Conservation (phyloP, 768 basidiomycete species). For the Termitomyces sp. region DNA sequence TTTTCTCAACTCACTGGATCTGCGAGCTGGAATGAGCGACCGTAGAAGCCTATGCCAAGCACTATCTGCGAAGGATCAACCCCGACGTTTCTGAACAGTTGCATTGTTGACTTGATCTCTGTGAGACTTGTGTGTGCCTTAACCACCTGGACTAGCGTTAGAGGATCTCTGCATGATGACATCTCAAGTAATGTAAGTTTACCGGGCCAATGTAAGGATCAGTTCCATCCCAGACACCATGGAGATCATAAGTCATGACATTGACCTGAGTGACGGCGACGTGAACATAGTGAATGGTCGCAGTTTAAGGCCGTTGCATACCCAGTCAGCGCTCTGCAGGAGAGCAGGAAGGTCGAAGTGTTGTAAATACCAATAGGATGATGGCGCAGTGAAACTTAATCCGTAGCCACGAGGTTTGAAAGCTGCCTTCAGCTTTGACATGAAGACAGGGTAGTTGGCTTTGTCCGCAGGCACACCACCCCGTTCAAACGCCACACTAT, state of each 20-base stretch:
- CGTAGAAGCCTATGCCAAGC: slow-evolving; percentile 18
- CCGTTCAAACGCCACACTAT: not conserved
- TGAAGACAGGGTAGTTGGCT: not conserved
- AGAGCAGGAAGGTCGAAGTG: not conserved
- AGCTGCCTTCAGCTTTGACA: not conserved
- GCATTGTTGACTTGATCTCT: slow-evolving; percentile 14
- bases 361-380: not conserved
- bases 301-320: not conserved
- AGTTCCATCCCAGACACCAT: not conserved
- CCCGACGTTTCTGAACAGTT: slow-evolving; percentile 11
- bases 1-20: slow-evolving; percentile 2
- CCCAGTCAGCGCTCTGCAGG: not conserved
- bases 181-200: not conserved
- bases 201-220: slow-evolving; percentile 2
- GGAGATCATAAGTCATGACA: slow-evolving; percentile 1
- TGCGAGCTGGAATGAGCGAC: slow-evolving; percentile 14
- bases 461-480: not conserved
- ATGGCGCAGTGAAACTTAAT: not conserved
- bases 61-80: not conserved
- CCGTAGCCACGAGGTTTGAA: not conserved
- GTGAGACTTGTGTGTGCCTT: slow-evolving; percentile 16
- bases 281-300: not conserved
- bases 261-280: not conserved
- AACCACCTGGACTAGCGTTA: not conserved
- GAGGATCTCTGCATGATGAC: not conserved